These are phyloP conservation scores for Talaromyces sp. DNA, from an alignment of 2,329 filamentous ascomycete species.

Conservation along the genomic window DNA sequence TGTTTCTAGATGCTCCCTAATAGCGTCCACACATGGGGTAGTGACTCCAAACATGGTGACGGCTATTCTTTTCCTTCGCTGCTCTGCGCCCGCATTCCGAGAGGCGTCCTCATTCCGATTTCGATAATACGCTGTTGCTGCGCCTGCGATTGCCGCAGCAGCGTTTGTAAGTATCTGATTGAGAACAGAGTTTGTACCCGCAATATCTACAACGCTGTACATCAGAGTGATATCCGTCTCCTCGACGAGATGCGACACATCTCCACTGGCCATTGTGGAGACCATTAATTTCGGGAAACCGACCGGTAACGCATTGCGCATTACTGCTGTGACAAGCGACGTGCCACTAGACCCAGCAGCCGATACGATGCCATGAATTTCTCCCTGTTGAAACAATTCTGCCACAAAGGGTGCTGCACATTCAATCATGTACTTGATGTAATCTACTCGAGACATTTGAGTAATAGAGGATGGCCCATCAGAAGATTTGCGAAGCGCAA, in stretches of 20 bases:
- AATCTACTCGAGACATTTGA: conserved; percentile 52
- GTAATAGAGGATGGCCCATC: conserved; percentile 32
- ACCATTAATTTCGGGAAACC: conserved; percentile 70
- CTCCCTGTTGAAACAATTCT: conserved; percentile 36
- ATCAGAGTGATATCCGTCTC: conserved; percentile 69
- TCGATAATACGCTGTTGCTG: conserved; percentile 48
- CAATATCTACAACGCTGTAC: conserved; percentile 70
- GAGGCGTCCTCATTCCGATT: conserved; percentile 26
- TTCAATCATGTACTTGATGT: conserved; percentile 56
- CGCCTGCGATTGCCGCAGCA: conserved; percentile 59
- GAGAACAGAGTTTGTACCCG: conserved; percentile 62
- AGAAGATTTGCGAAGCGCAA: conserved; percentile 38
- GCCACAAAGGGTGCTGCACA: conserved; percentile 48
- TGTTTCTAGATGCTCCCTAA: conserved; percentile 52
- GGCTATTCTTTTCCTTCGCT: conserved; percentile 53
- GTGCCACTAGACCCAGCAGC: conserved; percentile 65
- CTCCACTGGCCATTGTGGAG: conserved; percentile 67
- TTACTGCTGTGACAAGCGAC: conserved; percentile 58
- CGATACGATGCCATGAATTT: conserved; percentile 58
- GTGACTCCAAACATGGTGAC: conserved; percentile 77
- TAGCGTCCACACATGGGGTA: conserved; percentile 61
- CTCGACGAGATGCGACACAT: conserved; percentile 63
- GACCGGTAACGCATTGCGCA: conserved; percentile 61
- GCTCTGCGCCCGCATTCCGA: conserved; percentile 16
- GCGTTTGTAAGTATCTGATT: conserved; percentile 62